A percentile compares a stretch with the other conserved stretches of the same genome.
Evolutionary conservation across 2,329 filamentous ascomycete species (phyloP).

Genomic region (Cryphonectria radicalis): DNA sequence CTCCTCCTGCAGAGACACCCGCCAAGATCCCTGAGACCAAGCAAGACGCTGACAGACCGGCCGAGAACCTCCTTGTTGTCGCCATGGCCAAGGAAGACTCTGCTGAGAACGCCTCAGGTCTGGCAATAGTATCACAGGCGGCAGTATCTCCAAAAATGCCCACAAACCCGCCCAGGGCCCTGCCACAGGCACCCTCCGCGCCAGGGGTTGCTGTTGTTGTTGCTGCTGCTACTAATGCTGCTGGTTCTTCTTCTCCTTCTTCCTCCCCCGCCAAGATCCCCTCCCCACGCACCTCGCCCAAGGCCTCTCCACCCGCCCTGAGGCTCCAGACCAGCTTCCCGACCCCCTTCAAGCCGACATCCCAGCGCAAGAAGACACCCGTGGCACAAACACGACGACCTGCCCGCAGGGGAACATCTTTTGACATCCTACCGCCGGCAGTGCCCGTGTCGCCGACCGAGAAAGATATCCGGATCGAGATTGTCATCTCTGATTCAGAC

Average conservation of each 20-base stretch:
- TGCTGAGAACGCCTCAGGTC: slow-evolving; percentile 1
- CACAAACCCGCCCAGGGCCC: not conserved
- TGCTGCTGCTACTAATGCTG: not conserved
- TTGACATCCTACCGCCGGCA: not conserved
- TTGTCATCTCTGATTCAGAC: slow-evolving; percentile 30
- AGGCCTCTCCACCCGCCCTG: slow-evolving; percentile 24
- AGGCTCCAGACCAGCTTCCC: slow-evolving; percentile 39
- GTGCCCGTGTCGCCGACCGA: slow-evolving; percentile 11
- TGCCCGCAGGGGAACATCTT: slow-evolving; percentile 3
- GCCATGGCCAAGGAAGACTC: not conserved
- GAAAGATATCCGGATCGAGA: slow-evolving; percentile 33
- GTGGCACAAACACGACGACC: slow-evolving; percentile 14
- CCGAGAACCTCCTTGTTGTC: not conserved
- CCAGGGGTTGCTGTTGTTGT: not conserved
- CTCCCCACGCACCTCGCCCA: slow-evolving; percentile 13
- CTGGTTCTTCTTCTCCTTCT: not conserved
- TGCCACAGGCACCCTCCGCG: not conserved
- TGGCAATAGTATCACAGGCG: not conserved
- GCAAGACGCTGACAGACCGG: not conserved
- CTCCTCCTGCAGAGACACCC: not conserved
- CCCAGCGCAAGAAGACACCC: slow-evolving; percentile 21
- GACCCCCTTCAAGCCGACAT: slow-evolving; percentile 21
- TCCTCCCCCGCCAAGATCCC: not conserved
- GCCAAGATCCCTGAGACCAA: not conserved
- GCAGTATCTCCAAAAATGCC: not conserved